phyloP scores from a whole-genome alignment of 805 yeast genomes.

The Lipomyces japonicus region DNA sequence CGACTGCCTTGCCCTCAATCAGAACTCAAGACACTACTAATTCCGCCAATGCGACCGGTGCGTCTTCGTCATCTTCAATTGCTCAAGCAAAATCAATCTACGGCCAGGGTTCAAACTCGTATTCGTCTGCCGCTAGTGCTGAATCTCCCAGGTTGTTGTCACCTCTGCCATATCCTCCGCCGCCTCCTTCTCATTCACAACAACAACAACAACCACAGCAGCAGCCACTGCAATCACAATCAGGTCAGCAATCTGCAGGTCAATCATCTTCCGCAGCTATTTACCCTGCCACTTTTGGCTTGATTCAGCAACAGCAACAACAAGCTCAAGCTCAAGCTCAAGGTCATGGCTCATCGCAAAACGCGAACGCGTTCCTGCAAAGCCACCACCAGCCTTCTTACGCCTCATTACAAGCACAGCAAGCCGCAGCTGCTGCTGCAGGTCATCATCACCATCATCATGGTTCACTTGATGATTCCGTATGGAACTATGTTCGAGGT shows the following conservation, averaged over 20 bases:
- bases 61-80: not conserved
- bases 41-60: not conserved
- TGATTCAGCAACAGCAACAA: not conserved
- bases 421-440: constrained; percentile 1
- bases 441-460: constrained; percentile 8
- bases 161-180: constrained; percentile 20
- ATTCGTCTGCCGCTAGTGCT: constrained; percentile 11
- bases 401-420: constrained; percentile 6
- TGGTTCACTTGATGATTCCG: constrained; percentile 20
- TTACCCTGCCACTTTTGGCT: not conserved
- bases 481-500: constrained; percentile 30
- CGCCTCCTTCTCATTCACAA: constrained; percentile 12
- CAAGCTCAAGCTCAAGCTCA: not conserved
- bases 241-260: constrained; percentile 12
- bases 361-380: constrained; percentile 21
- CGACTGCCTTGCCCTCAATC: constrained; percentile 15
- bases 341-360: constrained; percentile 7
- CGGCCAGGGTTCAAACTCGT: not conserved
- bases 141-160: constrained; percentile 11
- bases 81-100: constrained; percentile 4
- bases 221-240: not conserved
- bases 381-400: constrained; percentile 4
- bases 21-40: constrained; percentile 10
- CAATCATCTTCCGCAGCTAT: constrained; percentile 9
- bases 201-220: not conserved